These are phyloP conservation scores for Crithidia brevicula DNA, from an alignment of 208 protist genomes.

Conservation along the genomic window DNA sequence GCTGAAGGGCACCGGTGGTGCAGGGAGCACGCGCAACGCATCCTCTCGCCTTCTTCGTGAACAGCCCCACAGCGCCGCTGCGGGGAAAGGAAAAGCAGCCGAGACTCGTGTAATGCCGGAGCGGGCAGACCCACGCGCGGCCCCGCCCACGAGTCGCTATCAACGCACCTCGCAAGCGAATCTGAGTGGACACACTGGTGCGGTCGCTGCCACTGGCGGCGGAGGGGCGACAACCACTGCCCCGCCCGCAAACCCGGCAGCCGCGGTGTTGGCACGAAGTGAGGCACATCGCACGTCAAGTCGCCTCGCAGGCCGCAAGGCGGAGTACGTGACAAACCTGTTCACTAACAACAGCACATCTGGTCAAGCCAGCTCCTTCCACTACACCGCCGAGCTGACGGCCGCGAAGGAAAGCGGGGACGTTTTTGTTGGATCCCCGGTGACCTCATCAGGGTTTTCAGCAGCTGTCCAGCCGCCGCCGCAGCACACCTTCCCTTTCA, in stretches of 20 bases:
- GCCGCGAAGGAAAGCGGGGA: background rate
- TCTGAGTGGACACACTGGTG: background rate
- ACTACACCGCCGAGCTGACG: conserved; percentile 19
- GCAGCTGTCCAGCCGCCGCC: background rate
- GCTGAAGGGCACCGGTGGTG: background rate
- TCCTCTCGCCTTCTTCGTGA: background rate
- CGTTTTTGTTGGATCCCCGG: background rate
- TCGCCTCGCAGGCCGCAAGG: conserved; percentile 22
- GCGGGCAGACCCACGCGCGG: conserved; percentile 10
- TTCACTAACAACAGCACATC: conserved; percentile 27
- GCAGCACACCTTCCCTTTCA: conserved; percentile 57
- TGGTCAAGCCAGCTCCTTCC: conserved; percentile 30
- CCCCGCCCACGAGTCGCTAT: conserved; percentile 7
- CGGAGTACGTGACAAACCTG: conserved; percentile 36
- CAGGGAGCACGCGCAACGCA: background rate
- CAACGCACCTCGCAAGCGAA: conserved; percentile 16
- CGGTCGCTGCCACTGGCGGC: background rate
- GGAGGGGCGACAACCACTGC: background rate
- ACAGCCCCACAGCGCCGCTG: background rate
- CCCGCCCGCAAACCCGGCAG: background rate
- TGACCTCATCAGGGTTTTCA: background rate
- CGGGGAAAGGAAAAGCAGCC: background rate
- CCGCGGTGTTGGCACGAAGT: background rate
- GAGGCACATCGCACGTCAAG: conserved; percentile 8
- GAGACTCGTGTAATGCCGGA: background rate